These are phyloP conservation scores for Serendipita sp. DNA, from an alignment of 768 basidiomycete genomes.

Conservation along the genomic window DNA sequence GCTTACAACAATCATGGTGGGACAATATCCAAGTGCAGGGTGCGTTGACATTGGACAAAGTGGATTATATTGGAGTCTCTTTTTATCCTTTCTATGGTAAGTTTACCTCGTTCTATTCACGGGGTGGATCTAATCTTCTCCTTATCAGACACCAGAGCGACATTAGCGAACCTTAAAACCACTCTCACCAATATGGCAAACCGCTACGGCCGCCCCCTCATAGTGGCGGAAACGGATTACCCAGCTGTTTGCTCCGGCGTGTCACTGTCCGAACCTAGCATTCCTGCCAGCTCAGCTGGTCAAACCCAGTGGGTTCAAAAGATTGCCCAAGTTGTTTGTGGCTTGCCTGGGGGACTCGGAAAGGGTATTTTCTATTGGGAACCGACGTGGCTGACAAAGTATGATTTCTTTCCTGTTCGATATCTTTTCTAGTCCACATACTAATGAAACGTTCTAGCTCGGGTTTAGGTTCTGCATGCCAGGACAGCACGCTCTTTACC, in stretches of 20 bases:
- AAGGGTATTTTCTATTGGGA: slow-evolving; percentile 27
- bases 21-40: slow-evolving; percentile 37
- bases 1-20: slow-evolving; percentile 33
- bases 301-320: slow-evolving; percentile 38
- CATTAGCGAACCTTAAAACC: slow-evolving; percentile 31
- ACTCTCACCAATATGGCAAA: slow-evolving; percentile 36
- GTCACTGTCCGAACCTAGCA: slow-evolving; percentile 30
- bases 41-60: slow-evolving; percentile 27
- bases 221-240: slow-evolving; percentile 54
- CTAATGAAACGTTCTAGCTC: neutral
- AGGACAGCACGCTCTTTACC: neutral
- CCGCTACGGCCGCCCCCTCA: slow-evolving; percentile 31
- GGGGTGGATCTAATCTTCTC: slow-evolving; percentile 7
- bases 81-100: slow-evolving; percentile 52
- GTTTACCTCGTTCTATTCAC: slow-evolving; percentile 11
- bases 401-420: neutral
- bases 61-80: slow-evolving; percentile 47
- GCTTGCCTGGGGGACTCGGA: slow-evolving; percentile 21
- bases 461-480: neutral
- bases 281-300: slow-evolving; percentile 34
- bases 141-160: slow-evolving; percentile 23
- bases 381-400: slow-evolving; percentile 3
- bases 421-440: neutral
- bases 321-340: slow-evolving; percentile 31
- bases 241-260: slow-evolving; percentile 30